Conservation (phyloP, 192 early-diverging fungal species). For the Coemansia sp. region DNA sequence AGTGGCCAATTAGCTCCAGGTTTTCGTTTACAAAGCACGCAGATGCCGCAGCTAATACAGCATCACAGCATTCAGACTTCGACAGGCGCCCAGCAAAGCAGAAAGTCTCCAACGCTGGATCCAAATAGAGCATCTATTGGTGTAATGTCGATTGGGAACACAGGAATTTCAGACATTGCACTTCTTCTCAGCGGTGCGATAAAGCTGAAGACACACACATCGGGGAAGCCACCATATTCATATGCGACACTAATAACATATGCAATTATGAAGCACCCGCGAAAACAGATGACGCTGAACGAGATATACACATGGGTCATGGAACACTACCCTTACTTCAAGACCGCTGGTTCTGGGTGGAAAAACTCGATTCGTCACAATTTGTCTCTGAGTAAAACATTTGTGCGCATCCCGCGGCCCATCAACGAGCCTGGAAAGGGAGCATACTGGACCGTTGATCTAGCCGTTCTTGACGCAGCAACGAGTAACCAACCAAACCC, state of each 20-base stretch:
- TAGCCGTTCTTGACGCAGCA: conserved; percentile 43
- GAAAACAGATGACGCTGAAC: conserved; percentile 75
- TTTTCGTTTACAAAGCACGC: not conserved
- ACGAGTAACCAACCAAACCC: conserved; percentile 24
- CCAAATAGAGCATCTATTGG: not conserved
- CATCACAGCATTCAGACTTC: not conserved
- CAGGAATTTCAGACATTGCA: conserved; percentile 40
- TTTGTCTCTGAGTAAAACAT: conserved; percentile 80
- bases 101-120: conserved; percentile 18
- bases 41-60: conserved; percentile 2
- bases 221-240: conserved; percentile 76
- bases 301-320: conserved; percentile 85
- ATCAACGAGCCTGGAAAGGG: conserved; percentile 88
- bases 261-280: conserved; percentile 71
- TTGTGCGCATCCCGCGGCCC: conserved; percentile 76
- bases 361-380: conserved; percentile 93
- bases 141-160: conserved; percentile 8
- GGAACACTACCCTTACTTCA: conserved; percentile 77
- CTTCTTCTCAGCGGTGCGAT: conserved; percentile 51
- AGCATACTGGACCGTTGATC: conserved; percentile 80
- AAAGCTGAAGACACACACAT: conserved; percentile 40
- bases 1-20: not conserved
- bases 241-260: conserved; percentile 84
- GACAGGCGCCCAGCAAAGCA: not conserved
- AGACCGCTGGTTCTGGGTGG: conserved; percentile 72